Conservation (phyloP, 2,329 filamentous ascomycete genomes). For the Aspergillus viridinutans region DNA sequence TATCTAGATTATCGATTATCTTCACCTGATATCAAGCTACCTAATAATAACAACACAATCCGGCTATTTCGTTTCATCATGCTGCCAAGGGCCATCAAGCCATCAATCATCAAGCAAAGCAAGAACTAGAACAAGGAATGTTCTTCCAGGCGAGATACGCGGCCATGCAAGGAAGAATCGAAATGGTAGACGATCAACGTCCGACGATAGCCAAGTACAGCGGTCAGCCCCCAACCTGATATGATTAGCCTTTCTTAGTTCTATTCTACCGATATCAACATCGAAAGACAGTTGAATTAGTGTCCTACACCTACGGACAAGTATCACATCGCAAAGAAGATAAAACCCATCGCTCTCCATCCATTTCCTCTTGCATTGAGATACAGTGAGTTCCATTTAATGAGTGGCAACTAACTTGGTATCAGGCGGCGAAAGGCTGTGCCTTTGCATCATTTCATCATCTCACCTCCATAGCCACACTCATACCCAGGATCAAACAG, state of each 20-base stretch:
- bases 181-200: neutral
- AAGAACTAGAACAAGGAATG: neutral
- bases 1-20: neutral
- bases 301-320: neutral
- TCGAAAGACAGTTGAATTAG: too few relatives aligned
- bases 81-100: neutral
- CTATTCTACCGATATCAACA: neutral
- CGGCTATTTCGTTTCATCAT: neutral
- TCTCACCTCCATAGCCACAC: neutral
- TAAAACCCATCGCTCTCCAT: neutral
- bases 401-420: neutral
- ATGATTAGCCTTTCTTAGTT: neutral
- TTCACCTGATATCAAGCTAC: neutral
- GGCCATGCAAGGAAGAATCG: neutral
- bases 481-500: neutral
- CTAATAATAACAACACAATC: neutral
- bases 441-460: neutral
- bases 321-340: neutral
- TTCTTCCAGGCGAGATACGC: neutral
- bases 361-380: neutral
- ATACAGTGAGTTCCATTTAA: neutral
- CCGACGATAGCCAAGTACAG: neutral
- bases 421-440: neutral
- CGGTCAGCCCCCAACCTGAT: neutral
- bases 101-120: neutral